Evolutionary conservation across 106 monocot species (phyloP), one percentile per base, ranked within the genome.

Genomic region (Allium fistulosum): DNA sequence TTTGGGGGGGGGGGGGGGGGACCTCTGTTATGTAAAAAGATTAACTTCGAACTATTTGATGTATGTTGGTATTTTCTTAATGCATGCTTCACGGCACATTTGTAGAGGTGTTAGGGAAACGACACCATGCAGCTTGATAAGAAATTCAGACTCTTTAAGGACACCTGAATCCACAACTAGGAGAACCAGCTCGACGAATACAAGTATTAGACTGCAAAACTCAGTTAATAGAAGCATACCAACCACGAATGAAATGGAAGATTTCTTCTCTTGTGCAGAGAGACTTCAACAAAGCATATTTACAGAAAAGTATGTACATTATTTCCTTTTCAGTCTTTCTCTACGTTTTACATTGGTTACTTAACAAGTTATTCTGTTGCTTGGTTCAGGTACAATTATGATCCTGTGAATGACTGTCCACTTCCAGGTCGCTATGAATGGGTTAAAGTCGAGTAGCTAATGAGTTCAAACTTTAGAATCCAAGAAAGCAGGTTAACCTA

Each of bases 41-140:
- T 22, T 37, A 37, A 37, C 37, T 37, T 37, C 37, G 5, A 37
- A 37, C 37, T 5, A 37, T 1, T 37, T 37, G 37, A 37, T 37
- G 37, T 37, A 37, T 5, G 1, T 37, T 37, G 37, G 37, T 37
- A 37, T 37, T 37, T 2, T 37, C 37, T 37, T 37, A 37, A 37
- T 37, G 37, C 37, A 37, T 37, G 37, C 37, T 37, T 37, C 1
- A 37, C 37, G 2, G 5, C 5, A 5, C 37, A 37, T 8, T 75
- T 78, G 53, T 83, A 86, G 90, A 74, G 78, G 64, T 74, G 45
- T 18, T 7, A 88, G 92, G 71, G 92, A 92, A 72, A 83, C 88
- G 5, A 92, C 92, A 37, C 88, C 92, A 51, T 88, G 92, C 75
- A 92, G 88, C 71, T 53, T 77, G 59, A 85, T 85, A 47, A 80